Conservation (phyloP, 768 basidiomycete species). For the Naganishia randhawae region DNA sequence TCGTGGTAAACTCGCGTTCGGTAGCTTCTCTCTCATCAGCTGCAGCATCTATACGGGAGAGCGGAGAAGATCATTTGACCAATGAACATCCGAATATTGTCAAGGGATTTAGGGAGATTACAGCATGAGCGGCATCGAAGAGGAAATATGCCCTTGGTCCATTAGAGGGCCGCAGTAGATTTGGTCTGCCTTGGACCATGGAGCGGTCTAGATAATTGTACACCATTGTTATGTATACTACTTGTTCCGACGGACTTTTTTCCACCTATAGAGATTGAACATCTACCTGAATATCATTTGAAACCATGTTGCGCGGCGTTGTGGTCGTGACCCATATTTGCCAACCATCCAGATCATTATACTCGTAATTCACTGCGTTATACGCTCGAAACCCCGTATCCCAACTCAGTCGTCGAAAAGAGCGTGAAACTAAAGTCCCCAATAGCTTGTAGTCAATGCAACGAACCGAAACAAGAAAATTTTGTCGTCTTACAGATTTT, state of each 20-base stretch:
- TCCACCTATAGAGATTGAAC: conserved; percentile 1
- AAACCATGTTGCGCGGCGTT: background rate
- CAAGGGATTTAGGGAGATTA: conserved; percentile 17
- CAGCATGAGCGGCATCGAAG: background rate
- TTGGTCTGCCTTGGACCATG: background rate
- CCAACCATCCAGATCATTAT: background rate
- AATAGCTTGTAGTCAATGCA: background rate
- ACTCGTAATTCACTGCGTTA: background rate
- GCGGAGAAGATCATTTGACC: background rate
- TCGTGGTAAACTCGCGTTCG: background rate
- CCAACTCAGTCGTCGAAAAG: conserved; percentile 2
- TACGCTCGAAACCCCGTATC: background rate
- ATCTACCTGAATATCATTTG: background rate
- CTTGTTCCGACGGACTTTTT: conserved; percentile 16
- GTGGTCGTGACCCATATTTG: background rate
- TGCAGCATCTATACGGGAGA: background rate
- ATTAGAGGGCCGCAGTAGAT: background rate
- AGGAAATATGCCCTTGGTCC: no score
- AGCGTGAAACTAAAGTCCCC: background rate
- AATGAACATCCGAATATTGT: background rate
- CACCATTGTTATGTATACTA: conserved; percentile 3
- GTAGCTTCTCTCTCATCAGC: background rate
- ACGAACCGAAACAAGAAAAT: background rate
- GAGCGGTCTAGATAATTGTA: background rate
- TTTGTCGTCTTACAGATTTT: background rate